Evolutionary conservation across 371 early-diverging fungal species (phyloP).

Genomic region (Chytridium lagenaria): DNA sequence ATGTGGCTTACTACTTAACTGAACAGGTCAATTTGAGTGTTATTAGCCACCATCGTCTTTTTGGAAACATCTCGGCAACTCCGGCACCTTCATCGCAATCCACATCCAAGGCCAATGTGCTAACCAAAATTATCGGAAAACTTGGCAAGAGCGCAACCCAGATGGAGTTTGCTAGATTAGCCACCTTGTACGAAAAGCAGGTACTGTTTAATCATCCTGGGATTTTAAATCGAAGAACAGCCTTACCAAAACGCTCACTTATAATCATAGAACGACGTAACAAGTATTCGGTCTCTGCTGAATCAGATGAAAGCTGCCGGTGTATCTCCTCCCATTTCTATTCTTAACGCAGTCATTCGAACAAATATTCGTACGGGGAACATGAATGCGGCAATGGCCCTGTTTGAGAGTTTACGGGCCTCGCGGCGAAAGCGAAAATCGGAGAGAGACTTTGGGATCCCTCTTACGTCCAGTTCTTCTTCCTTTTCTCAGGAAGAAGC

Average conservation of each 20-base stretch:
- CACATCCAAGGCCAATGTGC: slow-evolving; percentile 1
- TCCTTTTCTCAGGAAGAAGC: background rate
- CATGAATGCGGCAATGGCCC: background rate
- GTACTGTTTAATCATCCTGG: background rate
- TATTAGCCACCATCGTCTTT: background rate
- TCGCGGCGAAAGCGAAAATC: background rate
- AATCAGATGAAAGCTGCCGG: background rate
- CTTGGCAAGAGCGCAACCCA: background rate
- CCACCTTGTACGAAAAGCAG: slow-evolving; percentile 3
- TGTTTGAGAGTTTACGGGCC: background rate
- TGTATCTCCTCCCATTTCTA: background rate
- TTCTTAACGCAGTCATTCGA: slow-evolving; percentile 3
- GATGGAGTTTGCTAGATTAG: background rate
- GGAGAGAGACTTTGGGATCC: background rate
- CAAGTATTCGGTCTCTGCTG: background rate
- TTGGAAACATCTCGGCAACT: slow-evolving; percentile 5
- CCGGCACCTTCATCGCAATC: background rate
- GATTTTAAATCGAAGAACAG: background rate
- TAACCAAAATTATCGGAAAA: background rate
- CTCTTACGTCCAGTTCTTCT: background rate
- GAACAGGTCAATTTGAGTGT: background rate
- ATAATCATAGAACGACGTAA: background rate
- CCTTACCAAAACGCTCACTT: too few relatives aligned
- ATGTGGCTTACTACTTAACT: too few relatives aligned
- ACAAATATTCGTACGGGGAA: background rate